Conservation (phyloP, 1,284 basidiomycete species). For the Naganishia cerealis region DNA sequence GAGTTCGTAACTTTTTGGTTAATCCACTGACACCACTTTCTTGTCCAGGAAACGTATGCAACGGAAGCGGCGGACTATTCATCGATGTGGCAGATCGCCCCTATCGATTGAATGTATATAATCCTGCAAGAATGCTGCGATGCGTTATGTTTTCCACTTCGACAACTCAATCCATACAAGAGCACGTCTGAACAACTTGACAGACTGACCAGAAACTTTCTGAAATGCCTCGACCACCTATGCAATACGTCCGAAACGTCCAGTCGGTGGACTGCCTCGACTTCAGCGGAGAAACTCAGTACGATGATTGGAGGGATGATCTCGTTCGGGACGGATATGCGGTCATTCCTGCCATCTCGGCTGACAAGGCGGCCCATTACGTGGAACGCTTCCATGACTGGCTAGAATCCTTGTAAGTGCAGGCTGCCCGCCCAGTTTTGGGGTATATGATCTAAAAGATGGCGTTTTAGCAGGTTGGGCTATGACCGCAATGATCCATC, state of each 20-base stretch:
- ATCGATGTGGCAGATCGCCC: too few relatives aligned
- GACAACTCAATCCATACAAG: not conserved
- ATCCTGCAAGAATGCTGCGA: not conserved
- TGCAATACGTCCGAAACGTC: conserved; percentile 24
- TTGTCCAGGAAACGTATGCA: too few relatives aligned
- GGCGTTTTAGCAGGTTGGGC: conserved; percentile 35
- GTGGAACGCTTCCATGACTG: conserved; percentile 40
- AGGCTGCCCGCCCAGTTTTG: not conserved
- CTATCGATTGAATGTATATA: not conserved
- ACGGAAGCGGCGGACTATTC: too few relatives aligned
- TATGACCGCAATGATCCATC: conserved; percentile 42
- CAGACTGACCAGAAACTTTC: not conserved
- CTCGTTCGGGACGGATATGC: conserved; percentile 42
- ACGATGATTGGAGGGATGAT: conserved; percentile 44
- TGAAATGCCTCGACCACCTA: conserved; percentile 17
- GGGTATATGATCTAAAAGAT: not conserved
- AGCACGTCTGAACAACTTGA: not conserved
- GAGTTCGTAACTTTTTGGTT: too few relatives aligned
- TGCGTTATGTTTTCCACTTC: not conserved
- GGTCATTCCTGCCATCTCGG: conserved; percentile 43
- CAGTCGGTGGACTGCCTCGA: conserved; percentile 15
- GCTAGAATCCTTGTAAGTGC: conserved; percentile 41
- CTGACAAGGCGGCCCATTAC: conserved; percentile 40
- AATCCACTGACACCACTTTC: too few relatives aligned
- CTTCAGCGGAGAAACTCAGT: conserved; percentile 10